phyloP scores from a whole-genome alignment of 2,329 filamentous ascomycete species.

The Gaeumannomyces sp. region DNA sequence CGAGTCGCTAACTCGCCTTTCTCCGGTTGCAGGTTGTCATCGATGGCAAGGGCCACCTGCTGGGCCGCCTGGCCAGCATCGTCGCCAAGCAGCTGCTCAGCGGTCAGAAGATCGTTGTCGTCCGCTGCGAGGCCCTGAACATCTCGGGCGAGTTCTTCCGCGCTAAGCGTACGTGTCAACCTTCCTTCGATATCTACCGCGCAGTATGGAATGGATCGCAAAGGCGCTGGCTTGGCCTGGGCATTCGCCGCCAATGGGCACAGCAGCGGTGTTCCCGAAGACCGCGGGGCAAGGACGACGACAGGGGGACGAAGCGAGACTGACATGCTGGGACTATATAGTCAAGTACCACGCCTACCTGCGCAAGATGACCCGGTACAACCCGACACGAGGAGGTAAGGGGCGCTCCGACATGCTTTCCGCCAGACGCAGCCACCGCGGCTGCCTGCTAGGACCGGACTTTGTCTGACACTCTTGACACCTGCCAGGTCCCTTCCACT shows the following conservation, averaged over 20 bases:
- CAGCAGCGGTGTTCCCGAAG: no score
- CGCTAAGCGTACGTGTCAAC: constrained; percentile 84
- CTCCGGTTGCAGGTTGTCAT: constrained; percentile 72
- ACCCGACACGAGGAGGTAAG: constrained; percentile 96
- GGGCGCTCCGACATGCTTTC: constrained; percentile 28
- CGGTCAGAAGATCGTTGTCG: constrained; percentile 98
- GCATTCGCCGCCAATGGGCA: not conserved
- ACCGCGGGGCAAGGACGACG: not conserved
- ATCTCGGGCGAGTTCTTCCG: constrained; percentile 99
- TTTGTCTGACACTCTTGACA: constrained; percentile 2
- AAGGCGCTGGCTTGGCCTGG: not conserved
- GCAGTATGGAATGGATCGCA: not conserved
- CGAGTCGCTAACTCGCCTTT: constrained; percentile 17
- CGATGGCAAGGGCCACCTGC: constrained; percentile 99
- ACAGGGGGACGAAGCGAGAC: not conserved
- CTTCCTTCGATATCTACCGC: constrained; percentile 5
- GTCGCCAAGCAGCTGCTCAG: constrained; percentile 98
- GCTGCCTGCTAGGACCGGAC: not conserved
- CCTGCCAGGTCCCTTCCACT: constrained; percentile 90
- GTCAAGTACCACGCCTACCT: constrained; percentile 99
- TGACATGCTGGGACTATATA: constrained; percentile 39
- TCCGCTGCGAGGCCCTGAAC: constrained; percentile 98
- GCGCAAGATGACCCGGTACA: constrained; percentile 99
- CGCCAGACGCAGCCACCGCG: not conserved
- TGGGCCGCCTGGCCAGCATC: constrained; percentile 96